phyloP scores from a whole-genome alignment of 2,329 filamentous ascomycete genomes.

The Lecanoromycetidae sp. region DNA sequence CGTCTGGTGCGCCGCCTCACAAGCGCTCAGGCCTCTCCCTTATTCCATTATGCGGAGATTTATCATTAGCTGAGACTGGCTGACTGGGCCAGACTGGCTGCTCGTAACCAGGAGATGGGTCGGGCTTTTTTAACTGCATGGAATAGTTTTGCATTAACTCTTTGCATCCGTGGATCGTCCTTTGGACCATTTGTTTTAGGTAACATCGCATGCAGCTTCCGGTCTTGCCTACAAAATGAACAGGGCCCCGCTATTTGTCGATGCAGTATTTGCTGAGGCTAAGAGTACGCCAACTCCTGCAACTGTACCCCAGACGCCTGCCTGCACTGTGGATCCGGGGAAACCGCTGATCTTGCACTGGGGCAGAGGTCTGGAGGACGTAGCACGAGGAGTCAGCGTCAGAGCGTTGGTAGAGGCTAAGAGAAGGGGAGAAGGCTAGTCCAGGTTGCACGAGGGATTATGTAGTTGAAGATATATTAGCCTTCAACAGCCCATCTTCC shows the following conservation, averaged over 20 bases:
- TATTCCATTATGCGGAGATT: constrained; percentile 6
- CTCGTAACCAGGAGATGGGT: no score
- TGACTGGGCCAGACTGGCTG: no score
- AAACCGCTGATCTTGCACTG: neutral
- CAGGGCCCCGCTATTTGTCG: constrained; percentile 3
- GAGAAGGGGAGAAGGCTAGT: neutral
- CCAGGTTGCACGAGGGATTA: no score
- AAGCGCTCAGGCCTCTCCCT: constrained; percentile 7
- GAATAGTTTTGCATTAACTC: no score
- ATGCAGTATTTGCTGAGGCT: neutral
- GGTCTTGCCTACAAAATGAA: neutral
- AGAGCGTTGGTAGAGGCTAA: neutral
- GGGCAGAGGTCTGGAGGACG: neutral
- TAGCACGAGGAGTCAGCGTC: neutral
- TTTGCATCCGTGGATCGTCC: no score
- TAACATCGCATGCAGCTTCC: neutral
- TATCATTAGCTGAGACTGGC: constrained; percentile 11
- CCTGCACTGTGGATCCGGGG: constrained; percentile 10
- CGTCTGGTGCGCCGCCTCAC: no score
- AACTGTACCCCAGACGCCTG: neutral
- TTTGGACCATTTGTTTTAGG: no score
- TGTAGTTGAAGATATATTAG: neutral
- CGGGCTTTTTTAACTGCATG: no score
- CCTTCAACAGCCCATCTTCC: neutral
- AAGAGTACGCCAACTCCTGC: neutral